phyloP scores from a whole-genome alignment of 2,329 filamentous ascomycete species.

The Pyrenochaeta sp. region DNA sequence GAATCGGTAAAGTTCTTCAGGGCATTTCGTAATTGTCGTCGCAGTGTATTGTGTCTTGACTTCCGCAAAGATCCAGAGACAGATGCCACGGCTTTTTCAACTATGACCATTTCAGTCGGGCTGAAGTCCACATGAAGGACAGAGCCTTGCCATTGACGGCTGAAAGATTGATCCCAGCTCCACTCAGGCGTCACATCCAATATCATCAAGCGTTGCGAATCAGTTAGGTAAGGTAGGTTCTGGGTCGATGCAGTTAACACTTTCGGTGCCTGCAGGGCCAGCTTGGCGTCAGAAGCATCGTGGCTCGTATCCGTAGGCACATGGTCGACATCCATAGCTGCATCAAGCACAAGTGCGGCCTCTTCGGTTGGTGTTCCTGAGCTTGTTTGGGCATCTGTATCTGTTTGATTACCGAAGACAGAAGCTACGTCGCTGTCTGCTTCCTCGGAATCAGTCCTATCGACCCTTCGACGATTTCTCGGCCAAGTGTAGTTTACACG shows the following conservation, averaged over 20 bases:
- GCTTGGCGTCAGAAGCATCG: conserved; percentile 27
- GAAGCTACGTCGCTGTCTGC: conserved; percentile 10
- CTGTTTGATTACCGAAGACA: background rate
- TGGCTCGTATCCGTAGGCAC: conserved; percentile 28
- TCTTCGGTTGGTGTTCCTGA: conserved; percentile 25
- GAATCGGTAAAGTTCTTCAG: conserved; percentile 33
- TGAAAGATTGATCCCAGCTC: conserved; percentile 34
- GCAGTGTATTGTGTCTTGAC: conserved; percentile 19
- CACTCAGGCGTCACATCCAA: conserved; percentile 14
- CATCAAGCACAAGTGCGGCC: conserved; percentile 10
- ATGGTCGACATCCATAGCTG: conserved; percentile 24
- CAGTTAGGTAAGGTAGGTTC: conserved; percentile 38
- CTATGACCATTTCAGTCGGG: conserved; percentile 30
- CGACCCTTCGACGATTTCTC: conserved; percentile 9
- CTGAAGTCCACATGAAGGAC: conserved; percentile 47
- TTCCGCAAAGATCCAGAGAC: conserved; percentile 4
- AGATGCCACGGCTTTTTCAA: conserved; percentile 24
- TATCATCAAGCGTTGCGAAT: conserved; percentile 27
- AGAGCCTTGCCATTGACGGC: conserved; percentile 39
- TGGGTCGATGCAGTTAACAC: background rate
- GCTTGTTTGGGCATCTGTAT: background rate
- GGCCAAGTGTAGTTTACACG: conserved; percentile 41
- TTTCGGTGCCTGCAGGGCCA: conserved; percentile 18
- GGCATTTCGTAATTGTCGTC: conserved; percentile 31
- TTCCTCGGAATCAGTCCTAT: background rate